A percentile compares a stretch with the other conserved stretches of the same genome.
phyloP scores from a whole-genome alignment of 2,329 filamentous ascomycete species.

The Penicillium sp. region DNA sequence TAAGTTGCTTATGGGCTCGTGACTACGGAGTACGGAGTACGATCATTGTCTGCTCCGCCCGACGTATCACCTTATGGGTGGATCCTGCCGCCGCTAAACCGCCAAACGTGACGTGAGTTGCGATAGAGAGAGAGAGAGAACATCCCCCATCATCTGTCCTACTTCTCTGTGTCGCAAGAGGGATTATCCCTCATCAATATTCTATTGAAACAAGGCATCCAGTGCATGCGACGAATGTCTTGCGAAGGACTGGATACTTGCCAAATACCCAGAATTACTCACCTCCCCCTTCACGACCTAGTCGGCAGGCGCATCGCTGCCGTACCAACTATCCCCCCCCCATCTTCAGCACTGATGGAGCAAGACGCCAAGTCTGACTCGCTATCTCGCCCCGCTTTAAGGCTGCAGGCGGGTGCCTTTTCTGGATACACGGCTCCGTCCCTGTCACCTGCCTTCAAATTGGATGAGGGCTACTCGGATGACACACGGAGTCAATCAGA shows the following conservation, averaged over 20 bases:
- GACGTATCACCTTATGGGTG: conserved; percentile 21
- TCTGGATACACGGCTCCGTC: conserved; percentile 32
- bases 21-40: background rate
- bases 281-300: background rate
- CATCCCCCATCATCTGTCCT: conserved; percentile 6
- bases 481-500: conserved; percentile 58
- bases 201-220: background rate
- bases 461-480: conserved; percentile 88
- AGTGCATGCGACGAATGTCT: background rate
- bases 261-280: conserved; percentile 1
- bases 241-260: background rate
- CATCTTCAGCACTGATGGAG: conserved; percentile 31
- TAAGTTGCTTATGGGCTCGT: background rate
- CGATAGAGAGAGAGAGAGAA: conserved; percentile 8
- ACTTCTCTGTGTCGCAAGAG: conserved; percentile 6
- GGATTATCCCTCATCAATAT: conserved; percentile 3
- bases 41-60: conserved; percentile 1
- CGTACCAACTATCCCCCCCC: background rate
- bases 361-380: conserved; percentile 24
- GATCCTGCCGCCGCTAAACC: conserved; percentile 13
- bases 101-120: conserved; percentile 25
- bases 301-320: conserved; percentile 5
- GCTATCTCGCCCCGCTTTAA: conserved; percentile 25
- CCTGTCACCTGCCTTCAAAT: conserved; percentile 52
- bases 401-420: conserved; percentile 30